Conservation (phyloP, 176 grass and related monocot genomes). For the Phoenix roebelenii region DNA sequence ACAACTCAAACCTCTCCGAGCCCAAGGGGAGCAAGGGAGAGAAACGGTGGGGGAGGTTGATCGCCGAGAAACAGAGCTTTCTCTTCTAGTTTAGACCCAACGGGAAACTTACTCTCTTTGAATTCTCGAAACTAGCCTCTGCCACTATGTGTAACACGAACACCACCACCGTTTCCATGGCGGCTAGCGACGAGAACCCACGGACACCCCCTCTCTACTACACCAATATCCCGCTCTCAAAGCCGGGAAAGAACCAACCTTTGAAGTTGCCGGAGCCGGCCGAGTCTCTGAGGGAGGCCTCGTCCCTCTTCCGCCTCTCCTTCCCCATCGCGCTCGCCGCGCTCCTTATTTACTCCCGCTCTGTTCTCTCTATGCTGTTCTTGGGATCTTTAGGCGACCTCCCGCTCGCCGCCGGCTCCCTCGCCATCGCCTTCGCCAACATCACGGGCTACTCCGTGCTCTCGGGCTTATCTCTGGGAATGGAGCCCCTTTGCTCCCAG, state of each 20-base stretch:
- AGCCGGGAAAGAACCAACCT: background rate
- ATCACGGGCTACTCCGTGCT: conserved; percentile 94
- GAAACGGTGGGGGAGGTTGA: no score
- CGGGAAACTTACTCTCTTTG: no score
- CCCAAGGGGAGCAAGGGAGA: no score
- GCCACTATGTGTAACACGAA: no score
- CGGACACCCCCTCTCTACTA: conserved; percentile 26
- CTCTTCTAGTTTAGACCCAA: no score
- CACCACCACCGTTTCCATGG: no score
- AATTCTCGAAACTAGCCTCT: no score
- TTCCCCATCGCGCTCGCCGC: conserved; percentile 74
- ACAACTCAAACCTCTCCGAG: no score
- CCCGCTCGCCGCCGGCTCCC: conserved; percentile 69
- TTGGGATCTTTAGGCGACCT: conserved; percentile 85
- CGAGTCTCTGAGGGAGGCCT: conserved; percentile 39
- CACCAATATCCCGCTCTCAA: conserved; percentile 18
- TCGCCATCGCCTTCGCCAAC: conserved; percentile 85
- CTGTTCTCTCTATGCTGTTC: conserved; percentile 76
- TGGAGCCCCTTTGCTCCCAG: conserved; percentile 95
- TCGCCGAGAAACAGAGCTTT: no score
- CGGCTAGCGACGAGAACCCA: no score
- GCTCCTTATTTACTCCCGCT: conserved; percentile 77
- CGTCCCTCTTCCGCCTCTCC: conserved; percentile 53
- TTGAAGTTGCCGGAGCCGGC: background rate
- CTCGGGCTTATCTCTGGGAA: conserved; percentile 77